These are phyloP conservation scores for Trichopus zeylanicus DNA, from an alignment of 116 monocot species.

Conservation along the genomic window DNA sequence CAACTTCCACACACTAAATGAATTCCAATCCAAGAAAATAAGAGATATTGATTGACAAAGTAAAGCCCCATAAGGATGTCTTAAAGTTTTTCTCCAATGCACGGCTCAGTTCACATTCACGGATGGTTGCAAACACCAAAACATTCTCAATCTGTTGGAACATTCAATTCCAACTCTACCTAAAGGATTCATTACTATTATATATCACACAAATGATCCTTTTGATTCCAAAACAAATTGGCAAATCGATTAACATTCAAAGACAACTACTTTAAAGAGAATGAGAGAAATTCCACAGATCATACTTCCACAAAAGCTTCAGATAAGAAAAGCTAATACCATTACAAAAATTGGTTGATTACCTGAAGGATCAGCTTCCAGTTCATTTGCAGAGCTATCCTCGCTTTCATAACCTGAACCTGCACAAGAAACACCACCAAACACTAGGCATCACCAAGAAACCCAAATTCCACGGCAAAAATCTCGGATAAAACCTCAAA, in stretches of 20 bases:
- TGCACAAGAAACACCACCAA: conserved; percentile 8
- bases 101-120: neutral
- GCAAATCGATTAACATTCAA: neutral
- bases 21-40: neutral
- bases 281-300: neutral
- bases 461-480: no score
- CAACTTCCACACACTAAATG: no score
- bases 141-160: neutral
- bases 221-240: neutral
- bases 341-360: conserved; percentile 3
- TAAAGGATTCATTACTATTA: no score
- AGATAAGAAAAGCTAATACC: neutral
- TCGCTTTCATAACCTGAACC: conserved; percentile 63
- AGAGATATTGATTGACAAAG: neutral
- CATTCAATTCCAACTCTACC: no score
- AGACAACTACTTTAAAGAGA: neutral
- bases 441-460: neutral
- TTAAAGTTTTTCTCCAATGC: neutral
- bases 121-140: neutral
- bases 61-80: neutral
- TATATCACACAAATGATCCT: neutral
- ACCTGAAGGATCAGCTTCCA: conserved; percentile 42
- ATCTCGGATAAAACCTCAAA: neutral
- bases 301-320: neutral
- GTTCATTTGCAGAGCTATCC: conserved; percentile 39